Evolutionary conservation across 257 asterid species (phyloP).

Genomic region (Rehmannia glutinosa): DNA sequence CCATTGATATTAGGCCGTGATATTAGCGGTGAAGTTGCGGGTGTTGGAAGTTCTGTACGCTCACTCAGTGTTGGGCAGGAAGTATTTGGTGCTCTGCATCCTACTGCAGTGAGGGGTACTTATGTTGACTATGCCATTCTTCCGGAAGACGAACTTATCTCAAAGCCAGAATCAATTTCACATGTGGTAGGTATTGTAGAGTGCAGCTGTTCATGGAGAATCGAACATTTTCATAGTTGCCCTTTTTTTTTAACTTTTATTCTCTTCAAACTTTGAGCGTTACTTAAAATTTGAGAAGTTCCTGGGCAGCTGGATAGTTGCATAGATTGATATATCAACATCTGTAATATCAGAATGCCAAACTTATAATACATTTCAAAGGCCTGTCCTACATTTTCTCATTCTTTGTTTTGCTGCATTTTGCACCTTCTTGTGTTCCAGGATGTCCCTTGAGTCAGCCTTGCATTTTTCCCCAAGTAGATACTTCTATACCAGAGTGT

Average conservation of each 20-base stretch:
- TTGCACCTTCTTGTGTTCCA: conserved; percentile 9
- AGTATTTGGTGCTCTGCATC: conserved; percentile 97
- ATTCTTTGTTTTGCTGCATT: conserved; percentile 6
- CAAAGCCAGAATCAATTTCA: conserved; percentile 73
- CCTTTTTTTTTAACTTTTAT: not conserved
- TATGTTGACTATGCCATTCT: conserved; percentile 89
- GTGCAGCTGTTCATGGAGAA: conserved; percentile 1
- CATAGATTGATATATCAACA: not conserved
- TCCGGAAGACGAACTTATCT: conserved; percentile 70
- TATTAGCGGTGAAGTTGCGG: conserved; percentile 94
- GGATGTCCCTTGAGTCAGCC: not conserved
- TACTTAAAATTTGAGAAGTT: not conserved
- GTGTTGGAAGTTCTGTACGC: conserved; percentile 66
- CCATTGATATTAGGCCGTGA: conserved; percentile 96
- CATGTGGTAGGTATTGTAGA: conserved; percentile 60
- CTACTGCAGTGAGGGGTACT: conserved; percentile 98
- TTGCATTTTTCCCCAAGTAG: not conserved
- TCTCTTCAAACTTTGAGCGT: conserved; percentile 8
- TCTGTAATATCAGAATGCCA: not conserved
- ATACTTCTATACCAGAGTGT: not conserved
- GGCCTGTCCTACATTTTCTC: not conserved
- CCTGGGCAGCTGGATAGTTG: not conserved
- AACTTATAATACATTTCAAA: not conserved
- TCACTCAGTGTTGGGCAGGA: conserved; percentile 79
- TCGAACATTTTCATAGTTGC: not conserved